Evolutionary conservation across 2,329 filamentous ascomycete species (phyloP), one percentile per base, ranked within the genome.

Genomic region (Chaetomiaceae sp.): DNA sequence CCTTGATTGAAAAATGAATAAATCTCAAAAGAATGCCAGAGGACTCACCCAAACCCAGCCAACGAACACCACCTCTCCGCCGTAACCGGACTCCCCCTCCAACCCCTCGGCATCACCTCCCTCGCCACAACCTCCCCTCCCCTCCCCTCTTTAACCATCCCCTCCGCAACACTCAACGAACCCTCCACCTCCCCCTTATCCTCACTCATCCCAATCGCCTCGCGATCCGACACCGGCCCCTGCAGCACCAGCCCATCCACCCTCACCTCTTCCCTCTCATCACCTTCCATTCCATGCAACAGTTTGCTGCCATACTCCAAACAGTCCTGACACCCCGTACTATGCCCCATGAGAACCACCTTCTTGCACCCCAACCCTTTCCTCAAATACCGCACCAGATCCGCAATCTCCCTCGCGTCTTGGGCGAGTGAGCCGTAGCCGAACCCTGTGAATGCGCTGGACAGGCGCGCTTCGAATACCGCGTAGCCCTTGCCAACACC

Each of bases 231-330:
- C 3, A 91, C 84, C 0, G 88, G 84, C 0, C 86, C 89, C 68
- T 95, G 91, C 51, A 96, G 72, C 40, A 96, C 86, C 45, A 84
- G 84, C 33, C 87, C 91, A 55, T 94, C 82, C 1, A 95, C 72
- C 0, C 20, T 20, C 8, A 14, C 25, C 12, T 19, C 37, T 40
- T 37, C 42, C 7, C 15, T 31, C 19, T 40, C 43, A 17, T 34
- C 27, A 22, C 11, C 33, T n/a, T 31, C 44, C 1, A 9, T 19
- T 3, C 1, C 15, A 15, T 15, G 25, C 22, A 17, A 11, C 5
- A 15, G 17, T 27, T 12, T 22, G 5, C 34, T 68, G 19, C 71
- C 71, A 52, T 83, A 83, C 59, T 78, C 77, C 68, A 82, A 77
- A 56, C 76, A 80, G 61, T 83, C 80, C 78, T 83, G 81, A 45